Evolutionary conservation across 257 asterid species (phyloP).

Genomic region (Solanum verrucosum): DNA sequence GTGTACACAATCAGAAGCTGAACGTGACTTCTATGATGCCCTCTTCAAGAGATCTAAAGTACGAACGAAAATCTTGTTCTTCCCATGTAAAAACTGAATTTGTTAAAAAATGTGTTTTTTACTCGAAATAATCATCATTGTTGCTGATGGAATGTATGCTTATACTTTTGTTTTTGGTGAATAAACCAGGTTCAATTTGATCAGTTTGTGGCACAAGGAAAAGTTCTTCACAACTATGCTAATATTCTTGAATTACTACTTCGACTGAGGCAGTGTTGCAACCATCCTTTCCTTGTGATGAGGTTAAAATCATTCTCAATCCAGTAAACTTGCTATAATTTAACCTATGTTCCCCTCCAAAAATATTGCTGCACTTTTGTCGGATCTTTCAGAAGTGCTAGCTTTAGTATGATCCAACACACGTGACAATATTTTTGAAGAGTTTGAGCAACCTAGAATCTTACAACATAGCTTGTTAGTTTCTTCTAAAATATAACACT

Average conservation of each 20-base stretch:
- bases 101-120: neutral
- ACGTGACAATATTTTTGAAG: neutral
- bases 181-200: constrained; percentile 61
- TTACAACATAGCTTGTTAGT: neutral
- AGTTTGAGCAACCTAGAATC: neutral
- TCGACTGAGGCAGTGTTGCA: constrained; percentile 86
- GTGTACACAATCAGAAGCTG: constrained; percentile 69
- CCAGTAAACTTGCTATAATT: neutral
- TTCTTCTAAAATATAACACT: neutral
- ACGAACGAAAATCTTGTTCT: constrained; percentile 1
- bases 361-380: neutral
- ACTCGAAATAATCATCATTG: neutral
- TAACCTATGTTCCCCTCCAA: neutral
- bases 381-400: neutral
- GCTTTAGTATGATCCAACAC: neutral
- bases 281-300: constrained; percentile 86
- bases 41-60: constrained; percentile 82
- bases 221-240: constrained; percentile 77
- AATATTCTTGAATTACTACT: constrained; percentile 78
- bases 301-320: constrained; percentile 25
- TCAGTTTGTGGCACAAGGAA: constrained; percentile 84
- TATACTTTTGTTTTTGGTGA: constrained; percentile 4
- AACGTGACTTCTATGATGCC: constrained; percentile 66
- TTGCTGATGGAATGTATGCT: neutral
- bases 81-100: neutral